Conservation (phyloP, 106 monocot species). For the Dendrobium huoshanense region DNA sequence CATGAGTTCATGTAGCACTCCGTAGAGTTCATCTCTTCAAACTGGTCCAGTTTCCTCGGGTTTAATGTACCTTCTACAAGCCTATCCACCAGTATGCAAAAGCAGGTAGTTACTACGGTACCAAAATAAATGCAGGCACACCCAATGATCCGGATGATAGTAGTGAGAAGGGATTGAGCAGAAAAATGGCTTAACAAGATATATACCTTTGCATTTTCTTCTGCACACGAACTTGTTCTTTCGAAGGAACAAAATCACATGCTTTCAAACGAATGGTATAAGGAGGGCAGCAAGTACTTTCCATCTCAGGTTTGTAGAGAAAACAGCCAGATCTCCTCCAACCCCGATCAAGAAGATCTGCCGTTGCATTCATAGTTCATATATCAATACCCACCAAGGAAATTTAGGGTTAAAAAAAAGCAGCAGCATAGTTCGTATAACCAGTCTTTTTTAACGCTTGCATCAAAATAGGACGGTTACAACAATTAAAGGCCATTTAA, state of each 20-base stretch:
- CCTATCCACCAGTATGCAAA: conserved; percentile 27
- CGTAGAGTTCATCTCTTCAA: conserved; percentile 10
- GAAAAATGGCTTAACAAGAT: not conserved
- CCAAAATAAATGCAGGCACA: conserved; percentile 4
- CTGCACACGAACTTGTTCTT: conserved; percentile 77
- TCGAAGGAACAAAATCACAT: conserved; percentile 59
- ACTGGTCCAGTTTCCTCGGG: conserved; percentile 9
- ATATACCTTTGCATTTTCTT: conserved; percentile 86
- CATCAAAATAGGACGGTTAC: not conserved
- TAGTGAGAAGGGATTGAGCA: not conserved
- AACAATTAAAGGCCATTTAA: not conserved
- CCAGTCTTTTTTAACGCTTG: not conserved
- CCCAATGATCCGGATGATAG: not conserved
- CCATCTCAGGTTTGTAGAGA: conserved; percentile 94
- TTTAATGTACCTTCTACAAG: conserved; percentile 56
- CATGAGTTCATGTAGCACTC: not conserved
- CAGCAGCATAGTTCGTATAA: not conserved
- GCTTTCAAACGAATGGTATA: conserved; percentile 96
- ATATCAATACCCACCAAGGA: not conserved
- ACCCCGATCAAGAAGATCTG: conserved; percentile 87
- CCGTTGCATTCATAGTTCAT: not conserved
- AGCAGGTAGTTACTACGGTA: conserved; percentile 1
- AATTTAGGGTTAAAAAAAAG: not conserved
- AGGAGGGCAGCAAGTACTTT: conserved; percentile 78
- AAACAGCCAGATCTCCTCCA: conserved; percentile 91